A percentile compares a stretch with the other conserved stretches of the same genome.
Conservation (phyloP, 768 basidiomycete species). For the Mycena haematopus region DNA sequence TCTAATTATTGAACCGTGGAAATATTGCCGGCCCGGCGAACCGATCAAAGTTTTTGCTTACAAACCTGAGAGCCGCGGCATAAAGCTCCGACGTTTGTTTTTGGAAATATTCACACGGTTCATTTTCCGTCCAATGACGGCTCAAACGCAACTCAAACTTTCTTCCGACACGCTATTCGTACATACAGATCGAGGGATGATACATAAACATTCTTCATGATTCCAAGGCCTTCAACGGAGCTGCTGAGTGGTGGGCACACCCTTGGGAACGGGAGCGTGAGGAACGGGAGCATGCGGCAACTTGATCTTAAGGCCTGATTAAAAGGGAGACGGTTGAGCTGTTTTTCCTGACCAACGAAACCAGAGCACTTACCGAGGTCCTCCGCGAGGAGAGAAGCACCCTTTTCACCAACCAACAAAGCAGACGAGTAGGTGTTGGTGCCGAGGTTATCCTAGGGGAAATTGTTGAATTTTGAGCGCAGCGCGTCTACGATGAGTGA, state of each 20-base stretch:
- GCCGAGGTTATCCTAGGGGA: constrained; percentile 65
- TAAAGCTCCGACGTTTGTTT: too few relatives aligned
- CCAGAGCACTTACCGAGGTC: constrained; percentile 56
- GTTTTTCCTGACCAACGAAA: background rate
- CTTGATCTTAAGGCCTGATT: constrained; percentile 65
- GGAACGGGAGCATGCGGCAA: constrained; percentile 72
- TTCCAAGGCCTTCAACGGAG: constrained; percentile 41
- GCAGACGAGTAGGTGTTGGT: constrained; percentile 80
- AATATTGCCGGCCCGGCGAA: too few relatives aligned
- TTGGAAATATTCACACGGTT: constrained; percentile 6
- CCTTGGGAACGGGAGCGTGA: constrained; percentile 65
- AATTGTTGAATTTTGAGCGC: background rate
- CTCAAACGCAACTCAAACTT: background rate
- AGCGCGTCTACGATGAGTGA: background rate
- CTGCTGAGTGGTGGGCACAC: constrained; percentile 55
- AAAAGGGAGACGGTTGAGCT: background rate
- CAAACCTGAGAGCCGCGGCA: too few relatives aligned
- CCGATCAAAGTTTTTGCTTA: too few relatives aligned
- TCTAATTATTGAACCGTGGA: too few relatives aligned
- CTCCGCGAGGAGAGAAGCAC: constrained; percentile 63
- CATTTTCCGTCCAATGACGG: background rate
- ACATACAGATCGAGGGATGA: constrained; percentile 3
- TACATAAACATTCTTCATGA: background rate
- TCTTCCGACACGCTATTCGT: background rate
- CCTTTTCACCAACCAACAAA: constrained; percentile 73